These are phyloP conservation scores for Hyaloperonospora arabidopsidis DNA, from an alignment of 352 stramenopile genomes.

Conservation along the genomic window DNA sequence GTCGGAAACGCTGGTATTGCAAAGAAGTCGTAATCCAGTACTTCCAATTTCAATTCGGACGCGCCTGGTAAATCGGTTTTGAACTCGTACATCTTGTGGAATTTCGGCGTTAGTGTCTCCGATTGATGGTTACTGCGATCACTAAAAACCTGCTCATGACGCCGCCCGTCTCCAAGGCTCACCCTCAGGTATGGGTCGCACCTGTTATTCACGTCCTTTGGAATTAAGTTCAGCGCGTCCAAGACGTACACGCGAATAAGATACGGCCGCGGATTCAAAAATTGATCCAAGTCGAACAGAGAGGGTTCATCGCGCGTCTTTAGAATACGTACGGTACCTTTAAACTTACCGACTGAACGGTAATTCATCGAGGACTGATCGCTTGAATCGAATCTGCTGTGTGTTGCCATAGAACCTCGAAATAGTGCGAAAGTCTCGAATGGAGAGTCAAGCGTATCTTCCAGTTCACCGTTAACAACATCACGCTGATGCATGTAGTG, in stretches of 20 bases:
- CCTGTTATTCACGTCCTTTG: constrained; percentile 76
- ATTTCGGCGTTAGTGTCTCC: constrained; percentile 74
- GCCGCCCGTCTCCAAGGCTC: constrained; percentile 68
- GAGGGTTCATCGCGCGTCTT: constrained; percentile 58
- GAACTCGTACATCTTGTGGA: constrained; percentile 90
- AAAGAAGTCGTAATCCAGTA: constrained; percentile 72
- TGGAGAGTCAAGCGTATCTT: constrained; percentile 62
- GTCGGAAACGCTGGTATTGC: constrained; percentile 44
- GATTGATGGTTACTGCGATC: constrained; percentile 72
- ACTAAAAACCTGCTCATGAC: constrained; percentile 60
- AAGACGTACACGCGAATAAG: constrained; percentile 84
- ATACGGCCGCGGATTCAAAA: constrained; percentile 72
- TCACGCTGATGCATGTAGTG: constrained; percentile 62
- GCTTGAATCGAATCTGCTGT: constrained; percentile 27
- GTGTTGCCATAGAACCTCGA: constrained; percentile 39
- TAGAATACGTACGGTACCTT: constrained; percentile 81
- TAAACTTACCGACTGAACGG: constrained; percentile 76
- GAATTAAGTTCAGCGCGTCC: constrained; percentile 68
- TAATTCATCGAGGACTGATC: constrained; percentile 30
- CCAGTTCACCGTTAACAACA: constrained; percentile 42
- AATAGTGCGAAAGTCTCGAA: constrained; percentile 81
- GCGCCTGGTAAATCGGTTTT: constrained; percentile 79
- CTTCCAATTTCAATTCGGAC: constrained; percentile 58
- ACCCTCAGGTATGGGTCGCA: constrained; percentile 82
- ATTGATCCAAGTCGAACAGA: constrained; percentile 65